Conservation (phyloP, 768 basidiomycete genomes). For the Tulasnella sp. region DNA sequence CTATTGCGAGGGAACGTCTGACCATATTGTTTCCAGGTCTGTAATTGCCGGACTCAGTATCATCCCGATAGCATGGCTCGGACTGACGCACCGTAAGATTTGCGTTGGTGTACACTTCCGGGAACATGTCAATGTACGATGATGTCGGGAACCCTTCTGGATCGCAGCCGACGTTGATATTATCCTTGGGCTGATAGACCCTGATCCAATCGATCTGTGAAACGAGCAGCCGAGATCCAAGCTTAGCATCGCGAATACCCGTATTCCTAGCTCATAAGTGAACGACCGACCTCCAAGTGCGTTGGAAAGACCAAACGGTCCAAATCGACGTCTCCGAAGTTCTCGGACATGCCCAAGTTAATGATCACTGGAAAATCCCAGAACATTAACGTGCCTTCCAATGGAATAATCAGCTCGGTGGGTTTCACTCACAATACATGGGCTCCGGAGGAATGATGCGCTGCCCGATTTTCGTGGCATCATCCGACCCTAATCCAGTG, state of each 20-base stretch:
- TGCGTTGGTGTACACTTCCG: conserved; percentile 70
- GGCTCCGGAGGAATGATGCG: conserved; percentile 75
- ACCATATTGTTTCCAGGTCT: conserved; percentile 39
- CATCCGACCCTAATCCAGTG: conserved; percentile 51
- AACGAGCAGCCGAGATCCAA: conserved; percentile 43
- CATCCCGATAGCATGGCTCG: background rate
- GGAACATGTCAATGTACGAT: conserved; percentile 64
- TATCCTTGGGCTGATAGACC: conserved; percentile 68
- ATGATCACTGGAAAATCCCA: conserved; percentile 46
- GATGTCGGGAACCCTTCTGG: conserved; percentile 68
- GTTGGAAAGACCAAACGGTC: background rate
- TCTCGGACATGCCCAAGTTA: conserved; percentile 75
- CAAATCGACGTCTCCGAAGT: conserved; percentile 52
- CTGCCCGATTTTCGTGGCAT: conserved; percentile 45
- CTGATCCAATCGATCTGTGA: conserved; percentile 74
- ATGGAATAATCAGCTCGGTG: background rate
- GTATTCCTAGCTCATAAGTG: background rate
- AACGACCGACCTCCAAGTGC: background rate
- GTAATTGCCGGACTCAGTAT: background rate
- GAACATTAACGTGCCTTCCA: background rate
- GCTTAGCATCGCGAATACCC: background rate
- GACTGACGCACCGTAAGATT: conserved; percentile 40
- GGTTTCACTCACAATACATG: conserved; percentile 38
- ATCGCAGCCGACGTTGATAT: conserved; percentile 75
- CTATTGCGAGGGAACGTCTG: conserved; percentile 61